Evolutionary conservation across 2,329 filamentous ascomycete genomes (phyloP), one percentile per base, ranked within the genome.

Genomic region (Penicillium sp.): DNA sequence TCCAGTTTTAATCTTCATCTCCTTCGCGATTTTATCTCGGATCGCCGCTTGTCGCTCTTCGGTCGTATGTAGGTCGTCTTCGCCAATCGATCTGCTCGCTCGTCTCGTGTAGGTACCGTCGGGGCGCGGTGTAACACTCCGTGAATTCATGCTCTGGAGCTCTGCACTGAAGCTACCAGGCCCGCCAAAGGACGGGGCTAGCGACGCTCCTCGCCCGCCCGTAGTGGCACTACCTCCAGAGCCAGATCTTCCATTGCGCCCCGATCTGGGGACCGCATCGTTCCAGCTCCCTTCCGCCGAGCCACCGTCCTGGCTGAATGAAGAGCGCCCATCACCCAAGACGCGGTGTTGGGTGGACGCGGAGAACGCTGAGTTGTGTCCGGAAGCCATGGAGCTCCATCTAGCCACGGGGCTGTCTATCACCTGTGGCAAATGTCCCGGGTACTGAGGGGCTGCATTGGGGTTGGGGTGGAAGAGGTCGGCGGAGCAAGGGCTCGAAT

Each of bases 1-100:
- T 18, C 94, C 94, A 64, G 92, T 89, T 73, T 95, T 96, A 69
- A 99, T 97, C 79, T 97, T 97, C 76, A 92, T 86, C 75, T 99
- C 95, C 65, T 95, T 92, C 61, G 91, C 92, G 58, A 99, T 87
- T 66, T 87, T 84, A 63, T 96, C 92, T 65, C 88, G 86, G 56
- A 96, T 81, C 46, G 83, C 79, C 20, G 85, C 82, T 63, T 96
- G 84, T 36, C 85, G 82, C 71, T 90, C 85, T 69, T 95, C 90
- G 13, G 85, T 80, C 9, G 79, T 80, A 56, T 62, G 76, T 61
- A 64, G 72, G 53, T 84, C 82, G 47, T 85, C 83, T 60, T 89
- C 86, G 48, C 87, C 86, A 25, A 79, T 74, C 28, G 72, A 74
- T 64, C 78, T 67, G 59, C 68, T 70, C 5, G 65, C 64, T 56